Conservation (phyloP, 2,329 filamentous ascomycete genomes). For the Pseudopithomyces maydicus region DNA sequence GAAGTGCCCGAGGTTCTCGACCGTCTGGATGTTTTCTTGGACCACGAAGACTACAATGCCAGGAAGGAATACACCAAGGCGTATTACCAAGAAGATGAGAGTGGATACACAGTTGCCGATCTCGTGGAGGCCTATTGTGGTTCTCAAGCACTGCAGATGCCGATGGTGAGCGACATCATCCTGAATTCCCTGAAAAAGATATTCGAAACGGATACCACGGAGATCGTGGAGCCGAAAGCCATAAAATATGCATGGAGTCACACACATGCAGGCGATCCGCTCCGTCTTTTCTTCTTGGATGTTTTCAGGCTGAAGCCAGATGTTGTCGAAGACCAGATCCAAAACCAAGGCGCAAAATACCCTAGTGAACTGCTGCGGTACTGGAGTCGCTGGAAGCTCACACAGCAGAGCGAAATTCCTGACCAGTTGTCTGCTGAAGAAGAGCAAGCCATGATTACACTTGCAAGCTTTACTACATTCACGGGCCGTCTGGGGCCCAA, state of each 20-base stretch:
- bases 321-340: neutral
- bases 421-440: neutral
- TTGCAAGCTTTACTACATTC: too few species aligned
- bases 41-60: neutral
- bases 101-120: constrained; percentile 2
- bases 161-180: constrained; percentile 13
- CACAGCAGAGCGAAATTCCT: neutral
- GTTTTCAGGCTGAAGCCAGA: neutral
- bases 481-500: too few species aligned
- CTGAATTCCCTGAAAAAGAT: constrained; percentile 7
- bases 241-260: constrained; percentile 8
- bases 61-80: neutral
- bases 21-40: neutral
- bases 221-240: neutral
- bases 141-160: constrained; percentile 7
- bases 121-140: constrained; percentile 11
- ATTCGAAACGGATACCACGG: neutral
- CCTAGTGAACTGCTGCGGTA: neutral
- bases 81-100: neutral
- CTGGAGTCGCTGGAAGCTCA: neutral
- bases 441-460: too few species aligned
- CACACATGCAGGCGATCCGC: constrained; percentile 8
- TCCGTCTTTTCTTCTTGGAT: constrained; percentile 13
- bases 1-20: neutral
- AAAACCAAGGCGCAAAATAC: neutral